Conservation (phyloP, 208 protist species). For the Wallacemonas sp. region DNA sequence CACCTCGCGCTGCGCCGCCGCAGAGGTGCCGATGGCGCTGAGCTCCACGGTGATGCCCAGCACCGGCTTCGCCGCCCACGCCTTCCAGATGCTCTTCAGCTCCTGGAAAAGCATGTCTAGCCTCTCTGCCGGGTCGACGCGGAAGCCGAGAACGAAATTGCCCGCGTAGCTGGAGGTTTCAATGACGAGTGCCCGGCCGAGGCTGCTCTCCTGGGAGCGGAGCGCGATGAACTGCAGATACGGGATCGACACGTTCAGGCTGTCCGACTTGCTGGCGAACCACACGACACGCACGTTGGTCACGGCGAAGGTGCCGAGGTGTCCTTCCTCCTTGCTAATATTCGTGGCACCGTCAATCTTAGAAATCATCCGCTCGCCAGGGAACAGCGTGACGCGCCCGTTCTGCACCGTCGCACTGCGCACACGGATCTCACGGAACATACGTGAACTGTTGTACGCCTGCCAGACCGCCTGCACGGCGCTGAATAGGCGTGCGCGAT, state of each 20-base stretch:
- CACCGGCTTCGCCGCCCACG: slow-evolving; percentile 74
- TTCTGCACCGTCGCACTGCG: slow-evolving; percentile 88
- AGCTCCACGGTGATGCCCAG: slow-evolving; percentile 73
- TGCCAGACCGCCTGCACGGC: slow-evolving; percentile 78
- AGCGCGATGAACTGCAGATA: slow-evolving; percentile 91
- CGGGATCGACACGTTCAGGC: slow-evolving; percentile 96
- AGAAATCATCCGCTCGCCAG: slow-evolving; percentile 86
- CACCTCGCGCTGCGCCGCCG: neutral
- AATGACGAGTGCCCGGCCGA: slow-evolving; percentile 81
- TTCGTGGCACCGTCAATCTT: slow-evolving; percentile 89
- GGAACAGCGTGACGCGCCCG: slow-evolving; percentile 83
- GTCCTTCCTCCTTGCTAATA: slow-evolving; percentile 88
- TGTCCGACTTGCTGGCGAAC: slow-evolving; percentile 78
- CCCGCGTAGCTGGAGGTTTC: slow-evolving; percentile 67
- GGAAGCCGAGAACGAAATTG: slow-evolving; percentile 88
- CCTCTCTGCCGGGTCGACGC: slow-evolving; percentile 67
- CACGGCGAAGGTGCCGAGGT: slow-evolving; percentile 91
- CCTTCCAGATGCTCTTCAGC: slow-evolving; percentile 72
- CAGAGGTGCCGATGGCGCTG: slow-evolving; percentile 6
- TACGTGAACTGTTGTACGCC: slow-evolving; percentile 92
- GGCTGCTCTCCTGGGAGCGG: slow-evolving; percentile 73
- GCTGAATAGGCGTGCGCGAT: slow-evolving; percentile 66
- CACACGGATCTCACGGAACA: slow-evolving; percentile 96
- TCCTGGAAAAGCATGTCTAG: slow-evolving; percentile 82
- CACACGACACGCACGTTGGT: slow-evolving; percentile 97